Conservation (phyloP, 768 basidiomycete genomes). For the Tylopilus sp. region DNA sequence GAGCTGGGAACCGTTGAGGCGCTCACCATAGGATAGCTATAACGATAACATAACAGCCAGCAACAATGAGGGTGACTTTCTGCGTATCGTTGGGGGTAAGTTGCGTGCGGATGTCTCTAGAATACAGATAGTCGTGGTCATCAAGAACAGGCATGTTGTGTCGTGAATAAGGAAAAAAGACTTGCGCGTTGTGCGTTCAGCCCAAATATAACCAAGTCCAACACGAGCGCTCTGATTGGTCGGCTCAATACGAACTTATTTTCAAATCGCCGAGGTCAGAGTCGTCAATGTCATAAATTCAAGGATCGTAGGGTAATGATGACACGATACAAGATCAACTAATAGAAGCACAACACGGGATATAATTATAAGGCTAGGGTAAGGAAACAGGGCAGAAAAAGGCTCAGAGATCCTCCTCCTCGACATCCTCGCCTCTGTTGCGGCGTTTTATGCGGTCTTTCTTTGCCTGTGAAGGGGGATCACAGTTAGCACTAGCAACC, state of each 20-base stretch:
- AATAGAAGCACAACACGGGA: conserved; percentile 12
- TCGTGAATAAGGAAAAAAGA: conserved; percentile 14
- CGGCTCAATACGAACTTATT: not conserved
- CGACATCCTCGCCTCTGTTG: conserved; percentile 81
- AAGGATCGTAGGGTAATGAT: conserved; percentile 17
- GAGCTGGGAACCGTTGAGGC: not conserved
- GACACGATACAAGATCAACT: conserved; percentile 21
- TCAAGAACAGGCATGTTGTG: conserved; percentile 31
- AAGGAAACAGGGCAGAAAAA: conserved; percentile 4
- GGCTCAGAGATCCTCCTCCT: conserved; percentile 53
- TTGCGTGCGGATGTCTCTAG: conserved; percentile 26
- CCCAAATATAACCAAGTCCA: not conserved
- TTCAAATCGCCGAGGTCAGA: too few species aligned
- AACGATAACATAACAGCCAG: conserved; percentile 65
- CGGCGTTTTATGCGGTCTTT: conserved; percentile 92
- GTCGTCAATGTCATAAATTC: not conserved
- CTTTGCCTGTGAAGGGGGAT: conserved; percentile 50
- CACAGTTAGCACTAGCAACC: conserved; percentile 10
- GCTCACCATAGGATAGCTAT: conserved; percentile 81
- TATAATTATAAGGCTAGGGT: conserved; percentile 9
- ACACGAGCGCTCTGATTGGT: not conserved
- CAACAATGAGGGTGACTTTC: conserved; percentile 73
- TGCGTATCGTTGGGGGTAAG: conserved; percentile 73
- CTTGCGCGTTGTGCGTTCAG: conserved; percentile 8
- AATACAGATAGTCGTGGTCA: conserved; percentile 16